A percentile compares a stretch with the other conserved stretches of the same genome.
Evolutionary conservation across 768 basidiomycete species (phyloP).

Genomic region (Coprinopsis marcescibilis): DNA sequence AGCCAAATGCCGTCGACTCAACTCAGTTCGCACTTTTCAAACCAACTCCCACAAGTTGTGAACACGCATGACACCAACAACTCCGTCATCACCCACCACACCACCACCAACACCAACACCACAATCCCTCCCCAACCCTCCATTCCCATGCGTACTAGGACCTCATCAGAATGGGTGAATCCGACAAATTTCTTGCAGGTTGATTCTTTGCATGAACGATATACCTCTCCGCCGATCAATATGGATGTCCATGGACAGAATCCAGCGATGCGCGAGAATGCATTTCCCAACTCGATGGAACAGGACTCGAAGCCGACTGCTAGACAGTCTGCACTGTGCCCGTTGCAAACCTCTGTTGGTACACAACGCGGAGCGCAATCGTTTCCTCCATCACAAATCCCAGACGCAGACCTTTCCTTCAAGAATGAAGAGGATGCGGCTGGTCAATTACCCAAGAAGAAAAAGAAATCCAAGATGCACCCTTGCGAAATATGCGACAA

Average conservation of each 20-base stretch:
- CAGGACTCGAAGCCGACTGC: not conserved
- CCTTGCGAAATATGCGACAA: constrained; percentile 44
- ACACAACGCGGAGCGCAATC: not conserved
- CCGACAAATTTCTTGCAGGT: not conserved
- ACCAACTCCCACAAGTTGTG: not conserved
- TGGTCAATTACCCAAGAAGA: constrained; percentile 20
- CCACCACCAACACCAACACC: not conserved
- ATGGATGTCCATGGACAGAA: not conserved
- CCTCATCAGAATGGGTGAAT: constrained; percentile 1
- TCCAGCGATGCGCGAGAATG: not conserved
- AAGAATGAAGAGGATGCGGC: not conserved
- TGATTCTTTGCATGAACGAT: not conserved
- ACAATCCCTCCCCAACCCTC: constrained; percentile 19
- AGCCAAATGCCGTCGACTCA: too few species aligned
- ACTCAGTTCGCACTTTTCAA: not conserved
- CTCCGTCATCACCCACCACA: not conserved
- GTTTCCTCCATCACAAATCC: too few species aligned
- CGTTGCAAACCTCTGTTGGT: not conserved
- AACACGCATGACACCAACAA: too few species aligned
- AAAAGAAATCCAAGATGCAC: constrained; percentile 53
- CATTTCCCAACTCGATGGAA: not conserved
- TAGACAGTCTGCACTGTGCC: not conserved
- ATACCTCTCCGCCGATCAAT: not conserved
- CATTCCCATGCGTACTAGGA: constrained; percentile 38
- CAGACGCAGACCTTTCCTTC: too few species aligned